These are phyloP conservation scores for Anisogramma anomala DNA, from an alignment of 2,329 filamentous ascomycete genomes.

Conservation along the genomic window DNA sequence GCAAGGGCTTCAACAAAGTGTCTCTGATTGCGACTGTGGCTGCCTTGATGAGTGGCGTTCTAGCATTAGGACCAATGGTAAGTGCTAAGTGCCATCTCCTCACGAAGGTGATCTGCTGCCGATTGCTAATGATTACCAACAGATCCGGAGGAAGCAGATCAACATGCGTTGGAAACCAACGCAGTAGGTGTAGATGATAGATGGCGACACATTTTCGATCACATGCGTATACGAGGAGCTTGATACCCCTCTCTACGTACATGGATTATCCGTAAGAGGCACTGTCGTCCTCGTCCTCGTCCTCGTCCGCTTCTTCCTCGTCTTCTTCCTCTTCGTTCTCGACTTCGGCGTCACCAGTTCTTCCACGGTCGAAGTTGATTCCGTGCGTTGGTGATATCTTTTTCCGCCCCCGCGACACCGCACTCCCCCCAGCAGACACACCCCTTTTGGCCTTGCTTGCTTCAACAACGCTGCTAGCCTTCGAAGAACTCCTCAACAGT, in stretches of 20 bases:
- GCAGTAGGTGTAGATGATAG: slow-evolving; percentile 16
- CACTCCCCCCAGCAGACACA: background rate
- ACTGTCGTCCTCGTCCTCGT: background rate
- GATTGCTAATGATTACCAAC: slow-evolving; percentile 23
- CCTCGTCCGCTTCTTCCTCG: background rate
- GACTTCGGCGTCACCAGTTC: background rate
- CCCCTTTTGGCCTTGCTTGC: background rate
- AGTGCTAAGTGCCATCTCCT: slow-evolving; percentile 25
- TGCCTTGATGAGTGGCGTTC: slow-evolving; percentile 65
- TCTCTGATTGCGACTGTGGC: slow-evolving; percentile 75
- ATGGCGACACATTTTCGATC: background rate
- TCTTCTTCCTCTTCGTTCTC: background rate
- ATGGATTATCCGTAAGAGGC: background rate
- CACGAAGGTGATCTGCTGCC: slow-evolving; percentile 4
- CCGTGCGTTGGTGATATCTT: background rate
- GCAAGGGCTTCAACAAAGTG: slow-evolving; percentile 85
- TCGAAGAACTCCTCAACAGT: background rate
- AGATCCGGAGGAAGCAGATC: slow-evolving; percentile 57
- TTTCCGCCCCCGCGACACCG: background rate
- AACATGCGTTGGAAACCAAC: slow-evolving; percentile 47
- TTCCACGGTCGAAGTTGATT: background rate
- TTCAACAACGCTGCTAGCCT: background rate
- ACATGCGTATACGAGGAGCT: background rate
- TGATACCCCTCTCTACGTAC: background rate
- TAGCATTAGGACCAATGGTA: slow-evolving; percentile 76